phyloP scores from a whole-genome alignment of 1,284 basidiomycete species.

The Lignosus rhinocerotis region DNA sequence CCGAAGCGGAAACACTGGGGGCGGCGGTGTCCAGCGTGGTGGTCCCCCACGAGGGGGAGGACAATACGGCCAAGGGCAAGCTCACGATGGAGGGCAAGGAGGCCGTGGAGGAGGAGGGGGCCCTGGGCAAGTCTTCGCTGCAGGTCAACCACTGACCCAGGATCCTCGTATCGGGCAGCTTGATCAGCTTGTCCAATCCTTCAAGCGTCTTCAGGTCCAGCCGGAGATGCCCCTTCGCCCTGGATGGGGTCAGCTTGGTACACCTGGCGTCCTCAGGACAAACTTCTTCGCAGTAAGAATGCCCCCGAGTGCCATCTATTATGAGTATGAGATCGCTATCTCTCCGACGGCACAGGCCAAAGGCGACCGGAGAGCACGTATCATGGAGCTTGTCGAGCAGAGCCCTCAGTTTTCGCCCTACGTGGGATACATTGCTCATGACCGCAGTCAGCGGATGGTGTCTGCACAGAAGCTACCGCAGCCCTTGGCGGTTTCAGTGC shows the following conservation, averaged over 20 bases:
- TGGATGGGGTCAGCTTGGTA: conserved; percentile 63
- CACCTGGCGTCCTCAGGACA: conserved; percentile 51
- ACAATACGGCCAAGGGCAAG: not conserved
- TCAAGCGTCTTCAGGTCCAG: conserved; percentile 38
- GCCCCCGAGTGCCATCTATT: conserved; percentile 45
- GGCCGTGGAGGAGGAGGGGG: conserved; percentile 21
- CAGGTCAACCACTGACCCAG: conserved; percentile 39
- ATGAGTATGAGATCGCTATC: conserved; percentile 64
- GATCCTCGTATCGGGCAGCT: conserved; percentile 44
- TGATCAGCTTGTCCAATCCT: conserved; percentile 46
- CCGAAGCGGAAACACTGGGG: conserved; percentile 5
- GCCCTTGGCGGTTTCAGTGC: conserved; percentile 49
- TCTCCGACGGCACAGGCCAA: conserved; percentile 51
- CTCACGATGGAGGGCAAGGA: not conserved
- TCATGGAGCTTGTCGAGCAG: conserved; percentile 61
- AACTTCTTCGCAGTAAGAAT: conserved; percentile 68
- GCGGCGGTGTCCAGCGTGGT: conserved; percentile 11
- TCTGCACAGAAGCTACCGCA: conserved; percentile 56
- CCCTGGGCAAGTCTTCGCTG: conserved; percentile 32
- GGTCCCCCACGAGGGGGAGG: conserved; percentile 1
- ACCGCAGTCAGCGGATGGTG: conserved; percentile 57
- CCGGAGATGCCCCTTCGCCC: conserved; percentile 61
- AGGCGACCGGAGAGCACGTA: conserved; percentile 49
- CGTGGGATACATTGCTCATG: conserved; percentile 58
- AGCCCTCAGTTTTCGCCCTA: conserved; percentile 43